Evolutionary conservation across 768 basidiomycete genomes (phyloP).

Genomic region (Naganishia antarctica): DNA sequence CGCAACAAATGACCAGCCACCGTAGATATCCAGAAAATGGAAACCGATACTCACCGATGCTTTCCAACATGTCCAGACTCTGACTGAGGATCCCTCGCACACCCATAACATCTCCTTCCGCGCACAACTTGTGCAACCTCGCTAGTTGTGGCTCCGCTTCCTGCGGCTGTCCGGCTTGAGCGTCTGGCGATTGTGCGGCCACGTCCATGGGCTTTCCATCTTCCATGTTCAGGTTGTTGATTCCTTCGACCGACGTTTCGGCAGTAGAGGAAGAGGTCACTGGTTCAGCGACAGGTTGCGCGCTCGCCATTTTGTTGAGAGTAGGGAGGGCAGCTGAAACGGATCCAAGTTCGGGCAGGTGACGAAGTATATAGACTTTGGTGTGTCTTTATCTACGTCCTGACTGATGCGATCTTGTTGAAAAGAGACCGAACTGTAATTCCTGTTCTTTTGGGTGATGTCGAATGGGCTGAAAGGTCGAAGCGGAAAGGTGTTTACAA

Average conservation of each 20-base stretch:
- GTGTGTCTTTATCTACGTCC: not conserved
- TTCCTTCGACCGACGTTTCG: constrained; percentile 9
- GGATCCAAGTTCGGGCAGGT: constrained; percentile 12
- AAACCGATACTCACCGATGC: constrained; percentile 38
- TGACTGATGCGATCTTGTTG: not conserved
- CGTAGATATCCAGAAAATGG: not conserved
- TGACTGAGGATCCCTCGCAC: constrained; percentile 39
- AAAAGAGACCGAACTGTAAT: not conserved
- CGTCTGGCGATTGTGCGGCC: not conserved
- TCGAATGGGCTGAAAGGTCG: constrained; percentile 14
- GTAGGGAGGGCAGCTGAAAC: not conserved
- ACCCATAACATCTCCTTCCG: constrained; percentile 43
- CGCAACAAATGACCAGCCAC: constrained; percentile 5
- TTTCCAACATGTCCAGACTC: constrained; percentile 40
- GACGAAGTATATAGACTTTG: not conserved
- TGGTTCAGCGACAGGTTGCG: constrained; percentile 1
- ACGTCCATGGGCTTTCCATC: constrained; percentile 3
- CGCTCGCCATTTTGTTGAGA: constrained; percentile 16
- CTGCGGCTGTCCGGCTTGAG: not conserved
- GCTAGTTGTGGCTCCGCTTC: constrained; percentile 1
- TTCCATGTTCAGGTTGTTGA: constrained; percentile 10
- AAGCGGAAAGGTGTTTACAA: not conserved
- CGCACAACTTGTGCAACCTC: constrained; percentile 41
- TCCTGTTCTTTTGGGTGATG: not conserved
- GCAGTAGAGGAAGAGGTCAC: not conserved